Evolutionary conservation across 768 basidiomycete genomes (phyloP).

Genomic region (Xerocomellus amylosporus): DNA sequence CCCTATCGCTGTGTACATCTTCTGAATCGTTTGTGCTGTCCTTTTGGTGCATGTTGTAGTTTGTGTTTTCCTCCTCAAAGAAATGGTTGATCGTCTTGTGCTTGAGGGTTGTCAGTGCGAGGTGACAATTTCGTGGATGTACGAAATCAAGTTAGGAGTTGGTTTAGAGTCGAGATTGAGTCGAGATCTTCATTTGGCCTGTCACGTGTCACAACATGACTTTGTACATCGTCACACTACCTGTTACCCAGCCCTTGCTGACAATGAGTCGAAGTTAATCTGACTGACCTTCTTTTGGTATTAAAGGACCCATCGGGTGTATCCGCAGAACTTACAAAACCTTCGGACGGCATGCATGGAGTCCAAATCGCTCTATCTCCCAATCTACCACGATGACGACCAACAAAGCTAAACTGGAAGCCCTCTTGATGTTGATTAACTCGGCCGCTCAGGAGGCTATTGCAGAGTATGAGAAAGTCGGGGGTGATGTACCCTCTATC

Average conservation of each 20-base stretch:
- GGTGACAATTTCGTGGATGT: neutral
- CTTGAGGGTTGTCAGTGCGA: neutral
- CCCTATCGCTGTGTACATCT: neutral
- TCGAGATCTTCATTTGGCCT: no score
- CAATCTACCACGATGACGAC: slow-evolving; percentile 9
- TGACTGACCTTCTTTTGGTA: no score
- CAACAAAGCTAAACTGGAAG: slow-evolving; percentile 24
- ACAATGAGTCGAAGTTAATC: no score
- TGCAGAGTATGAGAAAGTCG: slow-evolving; percentile 30
- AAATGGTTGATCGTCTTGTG: neutral
- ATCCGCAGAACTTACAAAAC: neutral
- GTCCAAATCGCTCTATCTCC: no score
- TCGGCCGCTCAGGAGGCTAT: slow-evolving; percentile 19
- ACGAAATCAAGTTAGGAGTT: no score
- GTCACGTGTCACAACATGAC: no score
- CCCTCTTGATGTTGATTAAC: slow-evolving; percentile 30
- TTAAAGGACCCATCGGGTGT: no score
- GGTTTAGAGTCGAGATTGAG: no score
- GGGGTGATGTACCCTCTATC: slow-evolving; percentile 31
- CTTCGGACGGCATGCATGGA: no score
- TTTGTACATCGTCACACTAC: no score
- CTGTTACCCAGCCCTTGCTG: no score
- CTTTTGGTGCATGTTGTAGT: slow-evolving; percentile 1
- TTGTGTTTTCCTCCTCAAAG: neutral
- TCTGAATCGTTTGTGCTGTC: neutral